Conservation (phyloP, 805 yeast species). For the Yamadazyma insecticola region DNA sequence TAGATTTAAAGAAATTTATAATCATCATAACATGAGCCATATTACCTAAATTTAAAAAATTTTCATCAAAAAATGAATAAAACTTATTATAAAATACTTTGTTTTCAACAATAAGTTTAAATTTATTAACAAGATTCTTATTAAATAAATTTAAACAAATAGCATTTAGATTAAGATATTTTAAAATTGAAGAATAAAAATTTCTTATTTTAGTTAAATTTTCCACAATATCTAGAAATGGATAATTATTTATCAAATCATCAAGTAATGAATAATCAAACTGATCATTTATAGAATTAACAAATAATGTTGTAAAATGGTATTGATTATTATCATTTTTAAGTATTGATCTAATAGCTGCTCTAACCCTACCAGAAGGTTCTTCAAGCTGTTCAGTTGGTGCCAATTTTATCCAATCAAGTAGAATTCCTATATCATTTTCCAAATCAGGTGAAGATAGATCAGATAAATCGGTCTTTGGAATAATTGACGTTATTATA, state of each 20-base stretch:
- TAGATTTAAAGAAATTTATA: constrained; percentile 15
- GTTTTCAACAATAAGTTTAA: constrained; percentile 14
- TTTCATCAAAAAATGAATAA: constrained; percentile 6
- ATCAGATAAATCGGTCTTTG: constrained; percentile 5
- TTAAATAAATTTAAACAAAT: constrained; percentile 18
- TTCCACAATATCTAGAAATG: constrained; percentile 4
- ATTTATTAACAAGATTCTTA: constrained; percentile 26
- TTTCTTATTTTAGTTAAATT: constrained; percentile 9
- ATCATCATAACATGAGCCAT: constrained; percentile 3
- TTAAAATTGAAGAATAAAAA: constrained; percentile 20
- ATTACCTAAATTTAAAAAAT: constrained; percentile 7
- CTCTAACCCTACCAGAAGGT: constrained; percentile 30
- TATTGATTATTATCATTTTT: constrained; percentile 28
- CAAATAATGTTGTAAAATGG: constrained; percentile 28
- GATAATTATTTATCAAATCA: no score
- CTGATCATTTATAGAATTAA: constrained; percentile 24
- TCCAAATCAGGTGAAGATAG: constrained; percentile 8
- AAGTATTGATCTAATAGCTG: constrained; percentile 34
- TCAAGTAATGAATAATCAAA: not conserved
- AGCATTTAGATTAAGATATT: constrained; percentile 16
- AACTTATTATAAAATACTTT: constrained; percentile 6
- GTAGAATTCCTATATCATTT: constrained; percentile 10
- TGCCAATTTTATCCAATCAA: constrained; percentile 8
- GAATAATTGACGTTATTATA: constrained; percentile 7
- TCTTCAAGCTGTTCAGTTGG: constrained; percentile 6